These are phyloP conservation scores for Rhodotorula babjevae DNA, from an alignment of 768 basidiomycete genomes.

Conservation along the genomic window DNA sequence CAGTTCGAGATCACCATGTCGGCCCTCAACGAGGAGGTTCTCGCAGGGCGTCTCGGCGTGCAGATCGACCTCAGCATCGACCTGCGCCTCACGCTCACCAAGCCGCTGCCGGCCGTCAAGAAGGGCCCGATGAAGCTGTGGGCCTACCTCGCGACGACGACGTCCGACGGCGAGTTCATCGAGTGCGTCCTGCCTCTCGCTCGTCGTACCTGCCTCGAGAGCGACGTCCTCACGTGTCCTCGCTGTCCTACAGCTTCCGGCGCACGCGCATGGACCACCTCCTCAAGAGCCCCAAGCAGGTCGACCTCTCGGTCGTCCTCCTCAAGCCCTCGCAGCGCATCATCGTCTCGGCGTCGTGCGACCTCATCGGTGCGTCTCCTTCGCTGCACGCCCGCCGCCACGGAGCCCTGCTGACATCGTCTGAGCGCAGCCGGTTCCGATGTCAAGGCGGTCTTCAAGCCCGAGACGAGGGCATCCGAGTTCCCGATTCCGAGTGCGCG, in stretches of 20 bases:
- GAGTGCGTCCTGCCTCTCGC: constrained; percentile 13
- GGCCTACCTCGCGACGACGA: constrained; percentile 19
- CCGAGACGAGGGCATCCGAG: constrained; percentile 1
- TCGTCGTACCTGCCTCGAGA: neutral
- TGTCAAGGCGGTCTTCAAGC: constrained; percentile 19
- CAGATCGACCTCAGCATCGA: constrained; percentile 15
- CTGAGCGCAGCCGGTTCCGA: constrained; percentile 22
- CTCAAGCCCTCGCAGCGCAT: constrained; percentile 40
- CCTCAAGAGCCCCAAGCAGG: constrained; percentile 16
- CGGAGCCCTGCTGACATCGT: neutral
- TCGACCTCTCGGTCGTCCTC: constrained; percentile 25
- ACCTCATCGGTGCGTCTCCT: constrained; percentile 27
- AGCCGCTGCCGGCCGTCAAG: constrained; percentile 10
- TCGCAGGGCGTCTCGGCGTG: constrained; percentile 11
- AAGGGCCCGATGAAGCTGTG: constrained; percentile 17
- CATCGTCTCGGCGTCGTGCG: constrained; percentile 32
- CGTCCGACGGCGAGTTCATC: constrained; percentile 35
- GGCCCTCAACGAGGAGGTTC: constrained; percentile 7
- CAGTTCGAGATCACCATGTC: constrained; percentile 18
- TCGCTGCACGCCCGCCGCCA: neutral
- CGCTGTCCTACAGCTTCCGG: constrained; percentile 16
- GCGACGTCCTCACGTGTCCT: too few relatives aligned
- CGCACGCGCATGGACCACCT: constrained; percentile 25
- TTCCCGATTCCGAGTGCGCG: constrained; percentile 28
- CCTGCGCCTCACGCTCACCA: constrained; percentile 19